These are phyloP conservation scores for Colletotrichum noveboracense DNA, from an alignment of 2,329 filamentous ascomycete genomes.

Conservation along the genomic window DNA sequence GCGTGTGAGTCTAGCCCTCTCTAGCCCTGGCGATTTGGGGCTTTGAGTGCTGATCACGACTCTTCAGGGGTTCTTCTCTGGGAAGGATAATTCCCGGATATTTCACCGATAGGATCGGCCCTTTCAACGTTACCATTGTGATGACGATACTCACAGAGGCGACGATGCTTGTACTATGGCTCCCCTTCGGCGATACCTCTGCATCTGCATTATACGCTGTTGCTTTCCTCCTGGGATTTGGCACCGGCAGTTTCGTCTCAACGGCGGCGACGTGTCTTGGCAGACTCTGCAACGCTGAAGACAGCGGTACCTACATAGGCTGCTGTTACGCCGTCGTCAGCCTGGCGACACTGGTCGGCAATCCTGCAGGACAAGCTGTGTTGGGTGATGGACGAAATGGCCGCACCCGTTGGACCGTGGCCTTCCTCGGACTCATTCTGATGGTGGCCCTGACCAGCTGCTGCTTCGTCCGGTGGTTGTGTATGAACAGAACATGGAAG, in stretches of 20 bases:
- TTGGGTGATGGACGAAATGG: not conserved
- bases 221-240: conserved; percentile 30
- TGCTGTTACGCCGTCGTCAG: conserved; percentile 30
- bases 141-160: conserved; percentile 29
- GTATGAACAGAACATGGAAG: conserved; percentile 22
- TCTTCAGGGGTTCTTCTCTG: conserved; percentile 29
- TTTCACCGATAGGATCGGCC: conserved; percentile 24
- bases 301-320: conserved; percentile 32
- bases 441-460: conserved; percentile 25
- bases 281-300: conserved; percentile 26
- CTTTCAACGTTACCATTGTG: conserved; percentile 29
- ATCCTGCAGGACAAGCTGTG: conserved; percentile 15
- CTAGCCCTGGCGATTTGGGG: not conserved
- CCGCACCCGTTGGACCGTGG: conserved; percentile 21
- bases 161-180: conserved; percentile 28
- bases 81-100: conserved; percentile 30
- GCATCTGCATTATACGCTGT: conserved; percentile 27
- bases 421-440: conserved; percentile 28
- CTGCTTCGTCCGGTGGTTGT: conserved; percentile 26
- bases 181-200: conserved; percentile 28
- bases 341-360: conserved; percentile 25
- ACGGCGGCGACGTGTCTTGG: conserved; percentile 27
- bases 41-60: not conserved
- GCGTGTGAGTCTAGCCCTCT: conserved; percentile 28
- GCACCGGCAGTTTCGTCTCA: conserved; percentile 31